A percentile compares a stretch with the other conserved stretches of the same genome.
phyloP scores from a whole-genome alignment of 768 basidiomycete species.

The Russula vinacea region DNA sequence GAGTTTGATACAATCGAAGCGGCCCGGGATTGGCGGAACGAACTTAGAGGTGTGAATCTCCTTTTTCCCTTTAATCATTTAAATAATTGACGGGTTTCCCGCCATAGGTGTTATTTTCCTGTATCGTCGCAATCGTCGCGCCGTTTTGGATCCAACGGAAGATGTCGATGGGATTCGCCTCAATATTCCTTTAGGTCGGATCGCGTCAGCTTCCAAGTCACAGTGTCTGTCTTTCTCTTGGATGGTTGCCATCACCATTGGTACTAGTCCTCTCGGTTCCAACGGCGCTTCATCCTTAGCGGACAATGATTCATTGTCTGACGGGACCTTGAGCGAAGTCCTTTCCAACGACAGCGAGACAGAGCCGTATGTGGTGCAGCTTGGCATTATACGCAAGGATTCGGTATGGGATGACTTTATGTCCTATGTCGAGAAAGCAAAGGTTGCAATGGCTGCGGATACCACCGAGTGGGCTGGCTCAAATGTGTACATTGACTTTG shows the following conservation, averaged over 20 bases:
- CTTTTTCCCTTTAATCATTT: not conserved
- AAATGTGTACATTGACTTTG: conserved; percentile 25
- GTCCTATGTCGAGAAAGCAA: conserved; percentile 16
- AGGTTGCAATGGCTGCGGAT: conserved; percentile 3
- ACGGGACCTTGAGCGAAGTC: conserved; percentile 6
- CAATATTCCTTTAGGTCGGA: conserved; percentile 45
- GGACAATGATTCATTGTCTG: conserved; percentile 21
- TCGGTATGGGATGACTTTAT: conserved; percentile 18
- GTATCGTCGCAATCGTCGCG: conserved; percentile 44
- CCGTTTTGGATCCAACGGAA: conserved; percentile 36
- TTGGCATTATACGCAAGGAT: conserved; percentile 22
- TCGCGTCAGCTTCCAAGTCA: conserved; percentile 34
- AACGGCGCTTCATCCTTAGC: not conserved
- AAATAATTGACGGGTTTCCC: not conserved
- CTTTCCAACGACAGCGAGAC: conserved; percentile 2
- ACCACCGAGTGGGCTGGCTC: conserved; percentile 24
- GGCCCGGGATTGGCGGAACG: conserved; percentile 48
- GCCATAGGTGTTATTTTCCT: conserved; percentile 45
- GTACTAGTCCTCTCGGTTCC: not conserved
- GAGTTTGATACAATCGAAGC: conserved; percentile 62
- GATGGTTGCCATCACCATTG: conserved; percentile 27
- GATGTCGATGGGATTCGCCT: conserved; percentile 44
- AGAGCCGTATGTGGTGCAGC: conserved; percentile 22
- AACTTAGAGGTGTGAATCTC: conserved; percentile 41
- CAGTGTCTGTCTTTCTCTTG: conserved; percentile 30